These are phyloP conservation scores for Hortaea werneckii DNA, from an alignment of 2,329 filamentous ascomycete genomes.

Conservation along the genomic window DNA sequence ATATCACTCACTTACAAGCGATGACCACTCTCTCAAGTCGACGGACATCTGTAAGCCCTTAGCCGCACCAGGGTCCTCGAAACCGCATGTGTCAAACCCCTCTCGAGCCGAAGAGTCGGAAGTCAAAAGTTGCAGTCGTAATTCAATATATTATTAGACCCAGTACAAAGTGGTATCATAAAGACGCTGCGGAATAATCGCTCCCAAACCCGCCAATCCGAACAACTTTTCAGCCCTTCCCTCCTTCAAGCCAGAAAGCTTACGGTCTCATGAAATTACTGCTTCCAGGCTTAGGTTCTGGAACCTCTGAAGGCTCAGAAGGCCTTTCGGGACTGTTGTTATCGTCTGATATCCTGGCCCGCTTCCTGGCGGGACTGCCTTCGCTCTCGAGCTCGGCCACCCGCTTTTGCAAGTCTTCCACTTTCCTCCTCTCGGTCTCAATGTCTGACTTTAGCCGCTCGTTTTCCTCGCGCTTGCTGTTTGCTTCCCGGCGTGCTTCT, in stretches of 20 bases:
- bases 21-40: too few species aligned
- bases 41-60: too few species aligned
- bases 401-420: conserved; percentile 10
- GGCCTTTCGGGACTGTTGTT: not conserved
- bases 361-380: not conserved
- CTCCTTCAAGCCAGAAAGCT: not conserved
- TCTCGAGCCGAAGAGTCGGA: too few species aligned
- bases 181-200: not conserved
- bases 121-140: too few species aligned
- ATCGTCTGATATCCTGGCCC: not conserved
- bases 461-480: conserved; percentile 48
- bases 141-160: too few species aligned
- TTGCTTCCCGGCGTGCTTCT: conserved; percentile 51
- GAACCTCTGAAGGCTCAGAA: not conserved
- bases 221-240: too few species aligned
- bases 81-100: too few species aligned
- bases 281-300: not conserved
- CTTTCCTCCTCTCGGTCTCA: conserved; percentile 34
- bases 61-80: too few species aligned
- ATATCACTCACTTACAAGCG: too few species aligned
- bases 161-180: not conserved
- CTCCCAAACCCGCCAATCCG: not conserved
- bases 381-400: conserved; percentile 11
- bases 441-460: conserved; percentile 49
- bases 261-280: conserved; percentile 7